Evolutionary conservation across 2,329 filamentous ascomycete genomes (phyloP).

Genomic region (Sordariomycetes sp.): DNA sequence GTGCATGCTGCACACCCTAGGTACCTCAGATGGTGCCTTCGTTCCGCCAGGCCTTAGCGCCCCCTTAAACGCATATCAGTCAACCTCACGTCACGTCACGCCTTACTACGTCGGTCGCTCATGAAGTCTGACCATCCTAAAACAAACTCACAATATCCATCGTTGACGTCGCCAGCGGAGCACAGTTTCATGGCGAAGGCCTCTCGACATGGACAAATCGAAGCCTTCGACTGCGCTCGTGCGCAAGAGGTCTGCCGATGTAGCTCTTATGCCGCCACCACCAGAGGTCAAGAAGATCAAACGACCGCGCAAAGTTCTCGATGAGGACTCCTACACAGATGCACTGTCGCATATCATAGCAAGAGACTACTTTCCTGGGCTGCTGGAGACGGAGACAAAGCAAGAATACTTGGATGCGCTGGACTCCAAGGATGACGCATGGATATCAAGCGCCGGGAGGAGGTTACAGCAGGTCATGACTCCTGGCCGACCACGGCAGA

Average conservation of each 20-base stretch:
- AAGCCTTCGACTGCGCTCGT: conserved; percentile 48
- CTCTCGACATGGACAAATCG: conserved; percentile 26
- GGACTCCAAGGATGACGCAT: conserved; percentile 73
- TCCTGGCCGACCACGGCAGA: no score
- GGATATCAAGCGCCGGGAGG: conserved; percentile 76
- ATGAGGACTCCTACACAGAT: conserved; percentile 89
- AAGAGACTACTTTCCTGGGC: conserved; percentile 90
- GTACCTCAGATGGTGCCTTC: no score
- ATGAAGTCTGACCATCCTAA: no score
- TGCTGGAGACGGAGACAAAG: conserved; percentile 77
- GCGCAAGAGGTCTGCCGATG: conserved; percentile 56
- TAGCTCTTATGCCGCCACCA: conserved; percentile 74
- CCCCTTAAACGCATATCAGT: no score
- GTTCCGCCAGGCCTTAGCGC: no score
- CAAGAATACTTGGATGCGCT: conserved; percentile 88
- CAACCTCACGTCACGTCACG: no score
- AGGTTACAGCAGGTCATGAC: conserved; percentile 74
- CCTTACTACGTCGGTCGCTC: no score
- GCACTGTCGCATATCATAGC: conserved; percentile 90
- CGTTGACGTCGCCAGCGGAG: no score
- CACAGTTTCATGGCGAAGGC: no score
- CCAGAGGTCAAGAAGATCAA: conserved; percentile 83
- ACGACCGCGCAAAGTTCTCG: conserved; percentile 75
- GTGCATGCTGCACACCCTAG: no score
- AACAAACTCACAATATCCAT: no score